Conservation (phyloP, 1,284 basidiomycete species). For the Coniophora puteana region DNA sequence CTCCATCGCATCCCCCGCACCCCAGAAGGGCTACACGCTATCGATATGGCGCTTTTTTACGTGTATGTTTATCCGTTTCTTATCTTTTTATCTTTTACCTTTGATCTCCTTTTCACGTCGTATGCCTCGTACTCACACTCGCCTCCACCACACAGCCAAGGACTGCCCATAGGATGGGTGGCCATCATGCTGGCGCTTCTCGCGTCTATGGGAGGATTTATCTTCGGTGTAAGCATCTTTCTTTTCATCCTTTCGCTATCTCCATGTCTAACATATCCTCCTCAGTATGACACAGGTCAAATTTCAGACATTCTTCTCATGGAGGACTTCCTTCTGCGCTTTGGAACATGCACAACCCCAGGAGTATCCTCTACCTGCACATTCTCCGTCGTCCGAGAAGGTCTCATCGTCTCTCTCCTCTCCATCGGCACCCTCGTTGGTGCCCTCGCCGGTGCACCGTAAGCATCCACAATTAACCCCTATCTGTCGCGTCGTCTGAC, state of each 20-base stretch:
- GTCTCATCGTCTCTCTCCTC: slow-evolving; percentile 69
- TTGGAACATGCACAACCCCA: slow-evolving; percentile 45
- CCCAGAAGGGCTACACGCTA: too few relatives aligned
- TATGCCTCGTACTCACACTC: not conserved
- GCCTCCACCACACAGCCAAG: slow-evolving; percentile 14
- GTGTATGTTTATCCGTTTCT: slow-evolving; percentile 9
- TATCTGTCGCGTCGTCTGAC: slow-evolving; percentile 4
- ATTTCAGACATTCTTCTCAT: slow-evolving; percentile 77
- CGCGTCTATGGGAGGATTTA: slow-evolving; percentile 78
- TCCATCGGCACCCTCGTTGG: slow-evolving; percentile 63
- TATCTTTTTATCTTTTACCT: not conserved
- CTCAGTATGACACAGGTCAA: slow-evolving; percentile 68
- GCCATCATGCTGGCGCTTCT: slow-evolving; percentile 66
- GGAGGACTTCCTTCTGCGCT: slow-evolving; percentile 67
- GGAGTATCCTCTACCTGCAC: slow-evolving; percentile 39
- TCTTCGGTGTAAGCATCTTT: slow-evolving; percentile 47
- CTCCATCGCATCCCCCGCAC: too few relatives aligned
- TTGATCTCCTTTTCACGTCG: not conserved
- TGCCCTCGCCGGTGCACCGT: slow-evolving; percentile 59
- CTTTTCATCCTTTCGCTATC: slow-evolving; percentile 2
- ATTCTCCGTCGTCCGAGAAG: slow-evolving; percentile 51
- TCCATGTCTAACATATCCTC: slow-evolving; percentile 4
- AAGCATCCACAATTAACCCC: slow-evolving; percentile 20
- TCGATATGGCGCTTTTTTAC: slow-evolving; percentile 14
- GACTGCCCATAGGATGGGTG: slow-evolving; percentile 53